A percentile compares a stretch with the other conserved stretches of the same genome.
Conservation (phyloP, 768 basidiomycete genomes). For the Neoboletus brunneissimus region DNA sequence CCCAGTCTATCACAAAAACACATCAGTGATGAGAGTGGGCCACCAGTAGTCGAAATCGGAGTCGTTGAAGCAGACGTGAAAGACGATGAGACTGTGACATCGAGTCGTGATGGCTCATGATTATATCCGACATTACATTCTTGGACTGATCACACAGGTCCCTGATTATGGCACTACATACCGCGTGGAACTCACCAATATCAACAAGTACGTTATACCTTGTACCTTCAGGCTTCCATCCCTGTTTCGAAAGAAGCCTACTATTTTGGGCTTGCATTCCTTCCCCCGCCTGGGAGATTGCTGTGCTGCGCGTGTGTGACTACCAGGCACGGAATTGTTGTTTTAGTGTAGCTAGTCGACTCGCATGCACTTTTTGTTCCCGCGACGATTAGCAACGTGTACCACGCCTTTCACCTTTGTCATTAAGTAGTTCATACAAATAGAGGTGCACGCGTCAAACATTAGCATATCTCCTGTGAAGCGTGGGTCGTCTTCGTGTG, state of each 20-base stretch:
- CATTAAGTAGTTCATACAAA: background rate
- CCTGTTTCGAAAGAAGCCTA: background rate
- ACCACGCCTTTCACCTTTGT: no score
- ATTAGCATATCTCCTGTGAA: background rate
- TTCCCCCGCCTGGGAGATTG: background rate
- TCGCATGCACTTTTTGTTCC: background rate
- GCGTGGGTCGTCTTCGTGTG: background rate
- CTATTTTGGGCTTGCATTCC: background rate
- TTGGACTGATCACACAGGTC: conserved; percentile 5
- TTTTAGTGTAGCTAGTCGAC: background rate
- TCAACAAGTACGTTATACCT: conserved; percentile 8
- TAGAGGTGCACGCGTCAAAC: background rate
- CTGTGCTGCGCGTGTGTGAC: background rate
- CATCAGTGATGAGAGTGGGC: conserved; percentile 20
- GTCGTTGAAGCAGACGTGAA: conserved; percentile 19
- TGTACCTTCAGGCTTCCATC: background rate
- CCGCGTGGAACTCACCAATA: conserved; percentile 3
- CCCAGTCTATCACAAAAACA: conserved; percentile 21
- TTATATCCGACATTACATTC: background rate
- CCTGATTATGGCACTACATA: background rate
- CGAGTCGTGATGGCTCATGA: conserved; percentile 10
- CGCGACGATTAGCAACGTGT: background rate
- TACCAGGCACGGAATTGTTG: background rate
- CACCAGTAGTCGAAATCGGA: conserved; percentile 36
- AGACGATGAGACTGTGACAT: background rate